Evolutionary conservation across 164 flowering plant genomes (phyloP).

Genomic region (Amborella trichopoda): DNA sequence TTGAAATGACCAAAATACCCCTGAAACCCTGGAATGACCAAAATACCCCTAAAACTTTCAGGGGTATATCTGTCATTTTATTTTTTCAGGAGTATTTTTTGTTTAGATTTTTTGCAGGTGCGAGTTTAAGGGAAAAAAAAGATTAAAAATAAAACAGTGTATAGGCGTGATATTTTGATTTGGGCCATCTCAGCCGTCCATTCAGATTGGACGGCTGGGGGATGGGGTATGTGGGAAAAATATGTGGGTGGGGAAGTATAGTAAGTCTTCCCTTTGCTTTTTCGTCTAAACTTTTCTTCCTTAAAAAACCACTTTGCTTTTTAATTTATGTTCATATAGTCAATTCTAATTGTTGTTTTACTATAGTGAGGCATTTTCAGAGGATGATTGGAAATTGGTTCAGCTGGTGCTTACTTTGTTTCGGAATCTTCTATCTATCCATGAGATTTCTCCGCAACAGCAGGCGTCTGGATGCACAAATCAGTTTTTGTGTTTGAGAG

Average conservation of each 20-base stretch:
- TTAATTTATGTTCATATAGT: constrained; percentile 2
- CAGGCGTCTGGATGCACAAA: constrained; percentile 56
- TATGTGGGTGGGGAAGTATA: no score
- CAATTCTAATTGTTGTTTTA: no score
- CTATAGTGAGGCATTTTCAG: constrained; percentile 64
- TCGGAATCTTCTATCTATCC: constrained; percentile 75
- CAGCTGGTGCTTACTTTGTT: constrained; percentile 88
- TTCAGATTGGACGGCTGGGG: no score
- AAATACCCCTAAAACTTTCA: no score
- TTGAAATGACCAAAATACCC: no score
- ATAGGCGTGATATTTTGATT: no score
- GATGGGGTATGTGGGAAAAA: neutral
- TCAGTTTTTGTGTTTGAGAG: constrained; percentile 51
- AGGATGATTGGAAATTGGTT: constrained; percentile 96
- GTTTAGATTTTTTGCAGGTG: no score
- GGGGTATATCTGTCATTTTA: neutral
- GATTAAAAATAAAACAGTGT: no score
- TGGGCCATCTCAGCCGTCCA: no score
- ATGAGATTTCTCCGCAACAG: constrained; percentile 63
- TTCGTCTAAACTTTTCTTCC: neutral
- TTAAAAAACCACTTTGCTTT: neutral
- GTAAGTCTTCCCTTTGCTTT: no score
- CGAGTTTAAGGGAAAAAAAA: no score
- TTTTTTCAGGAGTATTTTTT: neutral
- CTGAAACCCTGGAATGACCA: no score